Evolutionary conservation across 2,329 filamentous ascomycete species (phyloP), one percentile per base, ranked within the genome.

Genomic region (Coniella lustricola): DNA sequence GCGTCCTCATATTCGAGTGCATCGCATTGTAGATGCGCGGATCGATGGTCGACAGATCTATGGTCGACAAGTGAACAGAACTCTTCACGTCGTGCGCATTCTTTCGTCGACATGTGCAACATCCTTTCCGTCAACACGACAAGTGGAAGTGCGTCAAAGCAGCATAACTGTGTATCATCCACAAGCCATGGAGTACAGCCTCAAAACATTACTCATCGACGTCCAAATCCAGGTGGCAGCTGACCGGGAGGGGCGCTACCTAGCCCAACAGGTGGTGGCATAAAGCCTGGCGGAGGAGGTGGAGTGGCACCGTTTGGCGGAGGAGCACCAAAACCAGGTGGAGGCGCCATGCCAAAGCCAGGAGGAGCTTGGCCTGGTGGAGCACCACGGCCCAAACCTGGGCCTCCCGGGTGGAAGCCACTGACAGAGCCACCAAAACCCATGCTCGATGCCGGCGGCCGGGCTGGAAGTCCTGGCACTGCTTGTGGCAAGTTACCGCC

Each of bases 401-500:
- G 66, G 12, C 68, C 66, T 33, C 68, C 69, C 0, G 71, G 71
- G 53, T 74, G 73, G 59, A 71, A 74, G 49, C 73, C 70, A 40
- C 69, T 56, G 17, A 57, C 71, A 4, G 71, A 70, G 50, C 73
- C 74, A 40, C 65, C 68, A 57, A 66, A 75, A 20, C 66, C 67
- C 20, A 56, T 64, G 29, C 73, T 72, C 44, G 67, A 67, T 40
- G 71, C 71, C 0, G 73, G 74, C 3, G 73, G 74, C 14, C 74
- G 65, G 0, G 73, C 71, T 0, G 75, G 74, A 3, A 78, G 63
- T 1, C 74, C 75, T 1, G 72, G 69, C 0, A 74, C 74, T 0
- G 74, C 68, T 8, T 73, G 70, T 0, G 73, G 74, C 2, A 77
- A 67, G 43, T 61, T 54, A n/a, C 59, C 59, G 13, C 63, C 60